Evolutionary conservation across 2,329 filamentous ascomycete genomes (phyloP), one percentile per base, ranked within the genome.

Genomic region (Dactylellina drechsleri): DNA sequence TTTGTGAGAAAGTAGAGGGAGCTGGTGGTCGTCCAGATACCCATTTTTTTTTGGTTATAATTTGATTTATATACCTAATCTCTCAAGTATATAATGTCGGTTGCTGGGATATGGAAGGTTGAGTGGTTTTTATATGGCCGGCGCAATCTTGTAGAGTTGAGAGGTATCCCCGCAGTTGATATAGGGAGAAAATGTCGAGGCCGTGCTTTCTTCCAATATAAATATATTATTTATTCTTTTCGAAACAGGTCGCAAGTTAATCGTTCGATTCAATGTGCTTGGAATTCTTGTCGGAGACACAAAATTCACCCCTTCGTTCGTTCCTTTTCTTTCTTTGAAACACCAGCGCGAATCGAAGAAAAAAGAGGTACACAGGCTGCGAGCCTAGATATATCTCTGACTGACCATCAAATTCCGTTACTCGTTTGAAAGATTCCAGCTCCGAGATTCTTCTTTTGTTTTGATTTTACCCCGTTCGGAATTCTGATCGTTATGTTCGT

Each of bases 1-100:
- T 65, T 75, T 26, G 71, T 75, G 52, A 75, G 52, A 47, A 75
- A 75, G 58, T 75, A 75, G 57, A 75, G 64, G 2, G 71, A 68
- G 3, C 62, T 68, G 10, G 71, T 75, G 6, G 71, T 68, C 18
- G 71, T 61, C 71, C 71, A 75, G 58, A 75, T 62, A 18, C 71
- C 71, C 71, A 75, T 75, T 75, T 75, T 36, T 3, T 54, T n/a
- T n/a, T n/a, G n/a, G 2, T 18, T 23, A 10, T 52, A 52, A 52
- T 26, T 52, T 18, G 5, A 36, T 36, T 36, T 36, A 36, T 36
- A 36, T 36, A 36, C 31, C 31, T 36, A 5, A 36, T 36, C 31
- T 36, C 31, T 36, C 31, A 7, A 36, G 31, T 36, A 36, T 36
- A 36, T 36, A 36, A 2, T 36, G 31, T 36, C 31, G 31, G 6